Conservation (phyloP, 352 stramenopile species). For the Lagenidium giganteum region DNA sequence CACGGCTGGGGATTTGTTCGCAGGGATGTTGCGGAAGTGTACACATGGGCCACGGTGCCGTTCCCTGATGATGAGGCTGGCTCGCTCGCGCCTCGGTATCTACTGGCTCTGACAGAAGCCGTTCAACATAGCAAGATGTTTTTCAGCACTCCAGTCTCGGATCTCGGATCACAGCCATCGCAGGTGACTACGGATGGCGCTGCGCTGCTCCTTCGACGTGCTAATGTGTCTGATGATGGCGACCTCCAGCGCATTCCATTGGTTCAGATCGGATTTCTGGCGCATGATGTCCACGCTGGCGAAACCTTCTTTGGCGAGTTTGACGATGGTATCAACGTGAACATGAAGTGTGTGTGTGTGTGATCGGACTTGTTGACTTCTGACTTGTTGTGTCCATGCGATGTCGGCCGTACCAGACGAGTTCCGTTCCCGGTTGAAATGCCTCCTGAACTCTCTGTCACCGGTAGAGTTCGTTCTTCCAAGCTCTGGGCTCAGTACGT, state of each 20-base stretch:
- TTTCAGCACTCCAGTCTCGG: too few species aligned
- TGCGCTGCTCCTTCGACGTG: background rate
- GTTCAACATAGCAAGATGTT: background rate
- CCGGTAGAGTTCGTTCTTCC: too few species aligned
- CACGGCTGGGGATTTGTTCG: too few species aligned
- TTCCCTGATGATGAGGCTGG: constrained; percentile 10
- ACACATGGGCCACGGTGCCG: constrained; percentile 41
- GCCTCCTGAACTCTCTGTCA: too few species aligned
- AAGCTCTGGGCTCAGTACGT: too few species aligned
- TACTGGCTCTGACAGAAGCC: background rate
- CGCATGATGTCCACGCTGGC: constrained; percentile 40
- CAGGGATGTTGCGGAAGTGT: constrained; percentile 37
- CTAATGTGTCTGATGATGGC: background rate
- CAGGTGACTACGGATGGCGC: background rate
- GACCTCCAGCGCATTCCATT: constrained; percentile 9
- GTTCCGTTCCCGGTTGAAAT: too few species aligned
- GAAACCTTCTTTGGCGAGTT: constrained; percentile 39
- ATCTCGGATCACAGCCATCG: too few species aligned
- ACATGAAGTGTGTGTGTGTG: too few species aligned
- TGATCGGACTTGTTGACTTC: too few species aligned
- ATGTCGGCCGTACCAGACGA: too few species aligned
- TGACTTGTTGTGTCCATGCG: too few species aligned
- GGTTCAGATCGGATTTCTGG: constrained; percentile 26
- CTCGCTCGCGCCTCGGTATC: constrained; percentile 12
- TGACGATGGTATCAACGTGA: constrained; percentile 38